Evolutionary conservation across 148 eudicot genomes (phyloP), one percentile per base, ranked within the genome.

Genomic region (Polygonum aviculare): DNA sequence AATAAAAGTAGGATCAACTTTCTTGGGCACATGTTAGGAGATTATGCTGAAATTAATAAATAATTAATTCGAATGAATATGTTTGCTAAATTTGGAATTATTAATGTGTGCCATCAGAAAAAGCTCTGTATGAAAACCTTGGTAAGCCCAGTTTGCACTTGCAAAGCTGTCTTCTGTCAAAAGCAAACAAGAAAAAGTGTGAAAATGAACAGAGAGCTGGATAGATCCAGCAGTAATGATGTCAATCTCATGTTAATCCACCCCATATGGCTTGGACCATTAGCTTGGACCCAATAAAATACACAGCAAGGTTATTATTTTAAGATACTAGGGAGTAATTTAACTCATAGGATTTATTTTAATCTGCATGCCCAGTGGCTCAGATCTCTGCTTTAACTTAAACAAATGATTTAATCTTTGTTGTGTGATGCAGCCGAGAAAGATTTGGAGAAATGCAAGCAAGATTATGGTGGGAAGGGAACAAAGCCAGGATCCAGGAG

Each of bases 401-500:
- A 67, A 67, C 44, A 67, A 72, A 72, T 26, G 36, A 45, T 72
- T 44, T 4, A 72, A 2, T 19, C 45, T 19, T 75, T 35, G 15
- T 76, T 52, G 12, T 77, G 39, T 78, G 52, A 83, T 90, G 91
- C 94, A 94, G 98, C 80, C 98, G 98, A 38, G 97, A 92, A 80
- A 87, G 78, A 75, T 92, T 92, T 73, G 93, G 91, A 81, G 97
- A 92, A 78, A 86, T 74, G 85, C 93, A 90, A 19, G 97, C 97
- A 16, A 92, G 92, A 81, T 62, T 85, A 78, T 92, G 97, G 97
- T 92, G 97, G 97, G 97, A 90, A 86, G 88, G 84, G 79, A 90
- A 92, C 86, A 85, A 88, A 84, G 93, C 91, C 75, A 84, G 97
- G 80, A 92, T 92, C 76, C 97, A 92, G 78, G 89, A 92, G 79